Evolutionary conservation across 768 basidiomycete species (phyloP).

Genomic region (Tricholoma sp.): DNA sequence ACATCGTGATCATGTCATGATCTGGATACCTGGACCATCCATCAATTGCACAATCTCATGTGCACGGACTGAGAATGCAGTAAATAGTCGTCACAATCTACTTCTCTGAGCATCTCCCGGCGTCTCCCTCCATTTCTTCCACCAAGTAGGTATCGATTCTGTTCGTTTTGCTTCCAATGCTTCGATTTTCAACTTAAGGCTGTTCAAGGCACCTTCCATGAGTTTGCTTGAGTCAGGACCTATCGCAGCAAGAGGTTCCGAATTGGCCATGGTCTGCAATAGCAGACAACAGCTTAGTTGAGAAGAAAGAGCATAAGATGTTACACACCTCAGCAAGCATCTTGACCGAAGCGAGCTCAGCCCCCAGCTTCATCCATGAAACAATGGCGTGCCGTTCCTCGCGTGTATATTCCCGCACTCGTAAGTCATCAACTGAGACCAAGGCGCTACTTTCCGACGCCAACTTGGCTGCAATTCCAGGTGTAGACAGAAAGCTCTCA

Average conservation of each 20-base stretch:
- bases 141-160: constrained; percentile 22
- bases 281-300: background rate
- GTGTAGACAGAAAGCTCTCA: background rate
- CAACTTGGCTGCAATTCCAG: constrained; percentile 18
- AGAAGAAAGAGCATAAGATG: background rate
- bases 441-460: constrained; percentile 15
- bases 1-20: background rate
- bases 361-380: constrained; percentile 33
- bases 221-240: constrained; percentile 1
- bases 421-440: constrained; percentile 30
- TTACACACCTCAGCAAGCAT: constrained; percentile 2
- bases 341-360: constrained; percentile 19
- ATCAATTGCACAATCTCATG: background rate
- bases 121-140: constrained; percentile 21
- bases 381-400: constrained; percentile 31
- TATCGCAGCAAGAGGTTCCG: background rate
- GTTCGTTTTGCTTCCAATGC: constrained; percentile 16
- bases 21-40: background rate
- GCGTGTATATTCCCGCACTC: constrained; percentile 35
- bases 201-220: constrained; percentile 13
- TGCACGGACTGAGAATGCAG: background rate
- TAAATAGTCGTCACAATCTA: background rate
- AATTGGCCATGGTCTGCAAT: constrained; percentile 5
- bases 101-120: background rate
- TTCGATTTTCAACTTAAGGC: constrained; percentile 11